Percentiles rank a stretch among this genome's conserved stretches.
phyloP scores from a whole-genome alignment of 2,329 filamentous ascomycete species.

The Lachnellula willkommii region DNA sequence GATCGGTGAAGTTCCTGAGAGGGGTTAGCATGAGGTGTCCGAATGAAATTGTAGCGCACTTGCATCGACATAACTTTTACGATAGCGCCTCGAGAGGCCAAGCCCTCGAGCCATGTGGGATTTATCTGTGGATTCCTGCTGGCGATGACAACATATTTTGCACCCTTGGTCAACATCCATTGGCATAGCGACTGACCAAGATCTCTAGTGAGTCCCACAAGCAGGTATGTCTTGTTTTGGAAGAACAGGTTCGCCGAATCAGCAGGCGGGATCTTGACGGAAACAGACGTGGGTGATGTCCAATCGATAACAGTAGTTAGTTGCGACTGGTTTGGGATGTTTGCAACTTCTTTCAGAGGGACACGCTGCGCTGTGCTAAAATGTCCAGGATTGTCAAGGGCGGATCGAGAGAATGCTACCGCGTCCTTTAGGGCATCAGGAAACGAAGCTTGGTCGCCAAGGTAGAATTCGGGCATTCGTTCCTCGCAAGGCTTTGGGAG shows the following conservation, averaged over 20 bases:
- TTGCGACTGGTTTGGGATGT: neutral
- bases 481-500: neutral
- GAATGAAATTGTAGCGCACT: neutral
- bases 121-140: slow-evolving; percentile 37
- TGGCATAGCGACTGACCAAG: slow-evolving; percentile 34
- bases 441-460: neutral
- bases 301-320: slow-evolving; percentile 1
- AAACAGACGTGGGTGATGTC: slow-evolving; percentile 23
- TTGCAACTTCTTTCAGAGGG: neutral
- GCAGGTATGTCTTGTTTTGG: slow-evolving; percentile 28
- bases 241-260: slow-evolving; percentile 7
- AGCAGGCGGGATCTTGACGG: neutral
- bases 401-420: neutral
- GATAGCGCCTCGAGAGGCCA: slow-evolving; percentile 6
- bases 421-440: neutral
- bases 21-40: neutral
- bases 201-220: slow-evolving; percentile 26
- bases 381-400: neutral
- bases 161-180: slow-evolving; percentile 38
- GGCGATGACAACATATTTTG: slow-evolving; percentile 34
- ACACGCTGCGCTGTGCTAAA: neutral
- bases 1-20: slow-evolving; percentile 4
- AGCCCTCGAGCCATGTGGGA: slow-evolving; percentile 22
- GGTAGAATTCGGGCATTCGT: neutral
- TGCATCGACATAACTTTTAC: neutral